phyloP scores from a whole-genome alignment of 164 flowering plant species.

The Tetrastigma voinierianum region DNA sequence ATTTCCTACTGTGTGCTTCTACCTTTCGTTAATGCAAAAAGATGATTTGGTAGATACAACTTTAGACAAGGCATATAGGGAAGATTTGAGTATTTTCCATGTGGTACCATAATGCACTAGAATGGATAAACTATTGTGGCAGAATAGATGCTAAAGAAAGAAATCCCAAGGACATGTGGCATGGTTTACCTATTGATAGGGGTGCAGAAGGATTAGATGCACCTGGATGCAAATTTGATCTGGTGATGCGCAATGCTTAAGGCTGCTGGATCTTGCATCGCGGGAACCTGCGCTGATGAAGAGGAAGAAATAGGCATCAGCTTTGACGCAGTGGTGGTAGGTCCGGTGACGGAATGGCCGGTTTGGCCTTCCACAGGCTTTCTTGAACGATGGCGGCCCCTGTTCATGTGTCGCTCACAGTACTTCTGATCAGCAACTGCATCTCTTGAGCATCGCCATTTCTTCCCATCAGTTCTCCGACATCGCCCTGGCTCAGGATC shows the following conservation, averaged over 20 bases:
- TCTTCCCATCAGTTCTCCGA: conserved; percentile 94
- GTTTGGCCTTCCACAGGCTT: conserved; percentile 99
- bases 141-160: not conserved
- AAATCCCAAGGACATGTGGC: not conserved
- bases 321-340: conserved; percentile 36
- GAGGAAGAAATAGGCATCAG: conserved; percentile 40
- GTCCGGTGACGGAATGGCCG: conserved; percentile 65
- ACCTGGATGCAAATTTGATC: conserved; percentile 35
- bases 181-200: conserved; percentile 40
- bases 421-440: conserved; percentile 93
- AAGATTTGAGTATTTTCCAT: too few relatives aligned
- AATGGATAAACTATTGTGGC: too few relatives aligned
- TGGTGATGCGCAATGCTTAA: conserved; percentile 42
- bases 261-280: conserved; percentile 40
- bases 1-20: not conserved
- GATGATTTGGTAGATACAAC: too few relatives aligned
- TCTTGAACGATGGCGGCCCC: conserved; percentile 99
- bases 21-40: not conserved
- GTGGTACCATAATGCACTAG: too few relatives aligned
- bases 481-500: conserved; percentile 99
- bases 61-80: too few relatives aligned
- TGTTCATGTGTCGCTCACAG: conserved; percentile 94
- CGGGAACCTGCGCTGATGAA: conserved; percentile 30
- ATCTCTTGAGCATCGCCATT: conserved; percentile 98
- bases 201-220: conserved; percentile 30